phyloP scores from a whole-genome alignment of 2,329 filamentous ascomycete species.

The Moelleriella libera region DNA sequence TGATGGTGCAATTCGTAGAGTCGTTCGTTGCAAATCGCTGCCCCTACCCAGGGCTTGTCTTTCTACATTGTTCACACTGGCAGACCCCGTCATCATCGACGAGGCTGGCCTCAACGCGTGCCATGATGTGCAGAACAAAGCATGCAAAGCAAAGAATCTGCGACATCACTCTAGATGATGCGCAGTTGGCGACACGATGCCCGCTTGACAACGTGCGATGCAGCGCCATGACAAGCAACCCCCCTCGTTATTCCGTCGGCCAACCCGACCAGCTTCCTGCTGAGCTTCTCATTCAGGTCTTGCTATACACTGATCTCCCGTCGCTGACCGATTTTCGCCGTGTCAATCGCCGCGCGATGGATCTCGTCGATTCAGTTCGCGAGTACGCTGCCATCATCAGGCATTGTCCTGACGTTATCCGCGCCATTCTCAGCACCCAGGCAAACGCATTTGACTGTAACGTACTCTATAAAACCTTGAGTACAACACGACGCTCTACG shows the following conservation, averaged over 20 bases:
- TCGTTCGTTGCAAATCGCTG: too few species aligned
- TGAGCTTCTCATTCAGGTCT: slow-evolving; percentile 14
- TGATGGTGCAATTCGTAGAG: too few species aligned
- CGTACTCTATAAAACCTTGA: slow-evolving; percentile 18
- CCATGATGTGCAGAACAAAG: background rate
- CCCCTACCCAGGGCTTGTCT: too few species aligned
- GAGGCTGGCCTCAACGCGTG: too few species aligned
- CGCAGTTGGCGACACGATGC: slow-evolving; percentile 6
- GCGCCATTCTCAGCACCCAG: slow-evolving; percentile 18
- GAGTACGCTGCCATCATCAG: slow-evolving; percentile 17
- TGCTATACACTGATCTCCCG: slow-evolving; percentile 16
- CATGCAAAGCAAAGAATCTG: background rate
- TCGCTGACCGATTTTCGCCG: slow-evolving; percentile 20
- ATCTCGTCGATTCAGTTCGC: slow-evolving; percentile 19
- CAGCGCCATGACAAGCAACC: background rate
- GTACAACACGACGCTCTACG: slow-evolving; percentile 15
- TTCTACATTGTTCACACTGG: too few species aligned
- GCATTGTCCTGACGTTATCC: slow-evolving; percentile 16
- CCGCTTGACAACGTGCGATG: slow-evolving; percentile 14
- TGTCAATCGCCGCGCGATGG: slow-evolving; percentile 19
- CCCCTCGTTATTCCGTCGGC: slow-evolving; percentile 7
- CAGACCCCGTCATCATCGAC: too few species aligned
- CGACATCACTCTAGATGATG: slow-evolving; percentile 7
- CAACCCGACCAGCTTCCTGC: slow-evolving; percentile 15
- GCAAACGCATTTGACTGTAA: slow-evolving; percentile 15